Evolutionary conservation across 2,329 filamentous ascomycete species (phyloP), one percentile per base, ranked within the genome.

Genomic region (Colletotrichum falcatum): DNA sequence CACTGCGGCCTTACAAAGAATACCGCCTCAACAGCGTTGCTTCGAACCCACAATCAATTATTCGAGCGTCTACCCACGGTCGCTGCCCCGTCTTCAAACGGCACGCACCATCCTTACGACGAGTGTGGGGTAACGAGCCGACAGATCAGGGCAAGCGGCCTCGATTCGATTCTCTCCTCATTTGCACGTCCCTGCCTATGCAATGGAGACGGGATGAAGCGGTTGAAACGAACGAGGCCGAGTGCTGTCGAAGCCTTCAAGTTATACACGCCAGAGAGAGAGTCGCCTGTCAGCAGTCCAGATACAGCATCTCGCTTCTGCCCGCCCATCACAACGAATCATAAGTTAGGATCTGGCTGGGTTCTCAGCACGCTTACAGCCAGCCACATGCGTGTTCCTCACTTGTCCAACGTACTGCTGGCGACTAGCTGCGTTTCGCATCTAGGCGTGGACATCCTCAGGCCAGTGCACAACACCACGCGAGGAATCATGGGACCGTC

Each of bases 141-240:
- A 67, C 66, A 64, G 58, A 62, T 67, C 35, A 23, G 51, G 58
- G 53, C 49, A 66, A 46, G 51, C 63, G 48, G 54, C 51, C 28
- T 56, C 51, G 42, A 61, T 61, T 51, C 49, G 51, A 56, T n/a
- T n/a, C n/a, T n/a, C n/a, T 46, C 33, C 14, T 37, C 35, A 37
- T 49, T 56, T 61, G 51, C 61, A 69, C 60, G 55, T 28, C 23
- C n/a, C n/a, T n/a, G n/a, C 6, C n/a, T 39, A 65, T 46, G 51
- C 26, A 30, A 23, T 39, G 20, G 51, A 64, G 51, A 28, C 61
- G 28, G 23, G 48, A 61, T 30, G 44, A 30, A 37, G 9, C 62
- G 3, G 23, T 20, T 51, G 23, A 3, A n/a, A 26, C 49, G 33
- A 33, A 28, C n/a, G n/a, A 42, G 26, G n/a, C 4, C 14, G 42